Conservation (phyloP, 2,329 filamentous ascomycete genomes). For the Fonsecaea nubica region DNA sequence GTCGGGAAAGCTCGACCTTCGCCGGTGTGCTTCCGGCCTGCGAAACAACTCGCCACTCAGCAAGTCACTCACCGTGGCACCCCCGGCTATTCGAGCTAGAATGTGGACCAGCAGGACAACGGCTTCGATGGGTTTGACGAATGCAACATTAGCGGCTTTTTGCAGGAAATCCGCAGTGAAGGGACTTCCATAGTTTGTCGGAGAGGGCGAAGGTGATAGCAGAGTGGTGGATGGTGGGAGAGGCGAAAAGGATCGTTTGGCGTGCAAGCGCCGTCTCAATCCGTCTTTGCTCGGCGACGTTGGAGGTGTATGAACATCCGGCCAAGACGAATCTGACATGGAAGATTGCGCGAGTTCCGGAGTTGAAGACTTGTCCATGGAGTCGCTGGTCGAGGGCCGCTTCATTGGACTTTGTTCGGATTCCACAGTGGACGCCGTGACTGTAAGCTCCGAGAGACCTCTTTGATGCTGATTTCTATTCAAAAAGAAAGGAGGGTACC, state of each 20-base stretch:
- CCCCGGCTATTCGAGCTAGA: constrained; percentile 72
- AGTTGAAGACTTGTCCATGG: constrained; percentile 46
- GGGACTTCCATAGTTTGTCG: constrained; percentile 45
- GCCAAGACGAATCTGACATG: constrained; percentile 48
- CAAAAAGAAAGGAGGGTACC: constrained; percentile 26
- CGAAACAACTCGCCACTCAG: constrained; percentile 38
- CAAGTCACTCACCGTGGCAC: constrained; percentile 46
- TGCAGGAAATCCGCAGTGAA: constrained; percentile 71
- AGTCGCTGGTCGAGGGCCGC: constrained; percentile 28
- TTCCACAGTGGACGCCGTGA: constrained; percentile 39
- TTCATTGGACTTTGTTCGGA: constrained; percentile 20
- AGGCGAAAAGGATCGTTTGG: constrained; percentile 49
- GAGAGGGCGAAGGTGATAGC: constrained; percentile 59
- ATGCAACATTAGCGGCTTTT: constrained; percentile 76
- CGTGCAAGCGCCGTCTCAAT: constrained; percentile 33
- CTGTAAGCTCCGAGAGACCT: constrained; percentile 43
- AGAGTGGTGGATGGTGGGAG: constrained; percentile 72
- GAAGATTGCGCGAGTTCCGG: constrained; percentile 54
- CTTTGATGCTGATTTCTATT: constrained; percentile 39
- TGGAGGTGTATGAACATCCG: constrained; percentile 50
- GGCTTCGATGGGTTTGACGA: constrained; percentile 81
- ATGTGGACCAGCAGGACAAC: constrained; percentile 81
- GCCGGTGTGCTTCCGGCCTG: constrained; percentile 34
- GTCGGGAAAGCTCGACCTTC: constrained; percentile 32
- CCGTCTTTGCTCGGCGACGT: constrained; percentile 28